phyloP scores from a whole-genome alignment of 1,284 basidiomycete genomes.

The Ustilago vetiveriae region DNA sequence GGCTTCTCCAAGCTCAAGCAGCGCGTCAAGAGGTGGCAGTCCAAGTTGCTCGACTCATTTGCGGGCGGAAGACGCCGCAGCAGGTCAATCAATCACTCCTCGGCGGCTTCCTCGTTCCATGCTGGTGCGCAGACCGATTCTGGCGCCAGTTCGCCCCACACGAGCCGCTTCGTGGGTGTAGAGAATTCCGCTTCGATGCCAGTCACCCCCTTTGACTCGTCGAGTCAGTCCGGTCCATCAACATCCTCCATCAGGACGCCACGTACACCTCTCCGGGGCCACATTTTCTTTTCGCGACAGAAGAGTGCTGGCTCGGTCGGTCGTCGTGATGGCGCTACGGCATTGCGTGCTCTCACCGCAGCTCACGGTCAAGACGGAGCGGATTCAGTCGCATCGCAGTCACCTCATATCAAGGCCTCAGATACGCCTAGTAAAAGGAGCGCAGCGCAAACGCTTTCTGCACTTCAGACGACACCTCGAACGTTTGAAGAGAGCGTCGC shows the following conservation, averaged over 20 bases:
- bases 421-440: neutral
- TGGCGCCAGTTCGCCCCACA: conserved; percentile 20
- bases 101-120: conserved; percentile 24
- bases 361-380: conserved; percentile 17
- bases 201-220: conserved; percentile 29
- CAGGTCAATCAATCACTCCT: conserved; percentile 30
- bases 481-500: conserved; percentile 8
- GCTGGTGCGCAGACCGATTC: conserved; percentile 25
- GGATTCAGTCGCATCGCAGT: conserved; percentile 8
- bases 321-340: conserved; percentile 26
- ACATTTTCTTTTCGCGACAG: conserved; percentile 39
- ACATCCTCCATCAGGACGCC: conserved; percentile 26
- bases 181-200: conserved; percentile 17
- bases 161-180: conserved; percentile 2
- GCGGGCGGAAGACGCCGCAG: conserved; percentile 33
- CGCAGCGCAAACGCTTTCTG: neutral
- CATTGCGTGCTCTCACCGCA: conserved; percentile 23
- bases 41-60: conserved; percentile 52
- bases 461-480: conserved; percentile 8
- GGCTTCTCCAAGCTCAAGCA: conserved; percentile 62
- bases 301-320: conserved; percentile 34
- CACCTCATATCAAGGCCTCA: conserved; percentile 5
- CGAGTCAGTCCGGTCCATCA: conserved; percentile 23
- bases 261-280: conserved; percentile 39
- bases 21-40: conserved; percentile 55